Base-by-base conservation (phyloP, 345 rosid species). In the Populus simonii region DNA sequence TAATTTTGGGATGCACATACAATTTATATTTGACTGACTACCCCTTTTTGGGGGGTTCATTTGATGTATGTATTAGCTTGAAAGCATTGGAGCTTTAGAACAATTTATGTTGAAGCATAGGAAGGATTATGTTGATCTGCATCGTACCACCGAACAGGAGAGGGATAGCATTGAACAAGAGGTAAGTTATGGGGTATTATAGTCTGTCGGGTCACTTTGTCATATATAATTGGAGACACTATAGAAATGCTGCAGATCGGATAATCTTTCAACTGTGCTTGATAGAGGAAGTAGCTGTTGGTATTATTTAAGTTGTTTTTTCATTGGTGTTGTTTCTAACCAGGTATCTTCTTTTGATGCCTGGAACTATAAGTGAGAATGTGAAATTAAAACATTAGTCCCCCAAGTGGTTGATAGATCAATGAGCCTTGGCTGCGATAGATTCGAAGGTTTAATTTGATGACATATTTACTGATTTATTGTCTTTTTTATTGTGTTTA, bases 111-210 rank as follows among this genome's bases (percentile, higher is more conserved):
- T 53, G 74, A 90, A 93, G 89, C 97, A 90, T 84, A 77, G 89
- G 41, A 94, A 93, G 81, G 99, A 93, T 83, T 96, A 93, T 15
- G 90, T 89, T 67, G 99, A 93, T 84, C 70, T 84, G 75, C 96
- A 90, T 66, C 92, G 95, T 31, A 92, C 94, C 72, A 94, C 92
- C 0, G 94, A 90, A 79, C 93, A 88, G 66, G 96, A 92, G 86
- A 90, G 92, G 74, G 98, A 94, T 80, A 89, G 92, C 85, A 93
- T 96, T 71, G 99, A 96, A 82, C 96, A 89, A 49, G 98, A 96
- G 86, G 98, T 96, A 84, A 83, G 92, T 75, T 55, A 5, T 72
- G 41, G 71, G 76, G 76, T 62, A 47, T 75, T 8, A 68, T 4
- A 57, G 29, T 43, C 51, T 23, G 55, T 68, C 45, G 27, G 51